These are phyloP conservation scores for Plasmopara muralis DNA, from an alignment of 352 stramenopile genomes.

Conservation along the genomic window DNA sequence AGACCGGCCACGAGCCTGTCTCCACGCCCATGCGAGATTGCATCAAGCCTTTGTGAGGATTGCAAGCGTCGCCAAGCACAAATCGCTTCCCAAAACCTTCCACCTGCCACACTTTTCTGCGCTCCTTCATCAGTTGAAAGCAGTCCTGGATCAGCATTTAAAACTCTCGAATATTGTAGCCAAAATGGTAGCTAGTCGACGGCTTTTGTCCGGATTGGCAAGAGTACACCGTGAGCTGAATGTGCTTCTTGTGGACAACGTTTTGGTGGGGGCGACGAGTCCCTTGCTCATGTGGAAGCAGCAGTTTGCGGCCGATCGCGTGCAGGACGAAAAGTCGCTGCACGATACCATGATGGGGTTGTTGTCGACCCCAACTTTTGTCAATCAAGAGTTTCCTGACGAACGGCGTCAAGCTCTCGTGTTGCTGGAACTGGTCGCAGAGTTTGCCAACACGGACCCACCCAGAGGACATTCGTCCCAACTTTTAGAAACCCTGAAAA, in stretches of 20 bases:
- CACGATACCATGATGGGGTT: slow-evolving; percentile 48
- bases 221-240: slow-evolving; percentile 40
- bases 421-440: slow-evolving; percentile 48
- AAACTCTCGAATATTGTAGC: slow-evolving; percentile 31
- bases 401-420: slow-evolving; percentile 49
- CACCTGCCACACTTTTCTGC: slow-evolving; percentile 29
- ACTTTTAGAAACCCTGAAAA: slow-evolving; percentile 56
- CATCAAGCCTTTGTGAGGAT: slow-evolving; percentile 47
- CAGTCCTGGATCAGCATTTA: slow-evolving; percentile 35
- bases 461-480: slow-evolving; percentile 38
- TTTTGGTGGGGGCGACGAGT: slow-evolving; percentile 25
- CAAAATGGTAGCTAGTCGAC: slow-evolving; percentile 33
- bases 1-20: slow-evolving; percentile 33
- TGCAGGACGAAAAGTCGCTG: slow-evolving; percentile 51
- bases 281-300: slow-evolving; percentile 37
- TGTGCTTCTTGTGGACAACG: slow-evolving; percentile 22
- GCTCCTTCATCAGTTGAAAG: slow-evolving; percentile 43
- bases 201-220: slow-evolving; percentile 32
- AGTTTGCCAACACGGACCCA: slow-evolving; percentile 30
- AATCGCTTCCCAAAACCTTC: slow-evolving; percentile 18
- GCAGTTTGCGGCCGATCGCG: slow-evolving; percentile 39
- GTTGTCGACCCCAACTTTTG: slow-evolving; percentile 45
- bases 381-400: slow-evolving; percentile 43
- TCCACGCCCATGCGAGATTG: slow-evolving; percentile 42
- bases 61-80: slow-evolving; percentile 24